These are phyloP conservation scores for Withania somnifera DNA, from an alignment of 305 asterid species.

Conservation along the genomic window DNA sequence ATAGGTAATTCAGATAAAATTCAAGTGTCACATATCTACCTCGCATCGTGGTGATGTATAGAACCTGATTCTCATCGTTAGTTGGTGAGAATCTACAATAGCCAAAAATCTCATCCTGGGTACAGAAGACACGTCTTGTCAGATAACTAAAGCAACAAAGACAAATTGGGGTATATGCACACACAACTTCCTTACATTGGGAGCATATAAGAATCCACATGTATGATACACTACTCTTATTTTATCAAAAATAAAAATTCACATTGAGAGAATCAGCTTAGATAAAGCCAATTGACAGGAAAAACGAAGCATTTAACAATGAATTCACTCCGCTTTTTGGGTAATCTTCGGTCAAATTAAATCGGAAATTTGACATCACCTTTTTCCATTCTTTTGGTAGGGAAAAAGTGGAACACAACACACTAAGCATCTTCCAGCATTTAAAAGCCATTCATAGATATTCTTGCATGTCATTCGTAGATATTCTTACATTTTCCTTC, in stretches of 20 bases:
- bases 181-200: not conserved
- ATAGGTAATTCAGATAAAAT: constrained; percentile 6
- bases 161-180: not conserved
- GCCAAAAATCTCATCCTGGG: constrained; percentile 61
- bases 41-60: constrained; percentile 50
- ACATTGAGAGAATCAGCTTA: not conserved
- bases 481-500: constrained; percentile 53
- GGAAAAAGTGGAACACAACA: not conserved
- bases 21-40: constrained; percentile 29
- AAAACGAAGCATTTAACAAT: not conserved
- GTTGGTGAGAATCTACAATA: constrained; percentile 62
- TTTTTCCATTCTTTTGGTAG: not conserved
- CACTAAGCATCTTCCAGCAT: not conserved
- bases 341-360: not conserved
- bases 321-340: not conserved
- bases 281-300: not conserved
- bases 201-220: not conserved
- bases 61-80: constrained; percentile 43
- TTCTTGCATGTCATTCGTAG: no score
- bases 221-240: not conserved
- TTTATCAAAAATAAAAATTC: not conserved
- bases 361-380: not conserved
- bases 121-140: constrained; percentile 8
- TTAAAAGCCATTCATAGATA: not conserved
- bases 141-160: not conserved